Evolutionary conservation across 169 alveolate species (phyloP).

Genomic region (Plasmodium billcollinsi): DNA sequence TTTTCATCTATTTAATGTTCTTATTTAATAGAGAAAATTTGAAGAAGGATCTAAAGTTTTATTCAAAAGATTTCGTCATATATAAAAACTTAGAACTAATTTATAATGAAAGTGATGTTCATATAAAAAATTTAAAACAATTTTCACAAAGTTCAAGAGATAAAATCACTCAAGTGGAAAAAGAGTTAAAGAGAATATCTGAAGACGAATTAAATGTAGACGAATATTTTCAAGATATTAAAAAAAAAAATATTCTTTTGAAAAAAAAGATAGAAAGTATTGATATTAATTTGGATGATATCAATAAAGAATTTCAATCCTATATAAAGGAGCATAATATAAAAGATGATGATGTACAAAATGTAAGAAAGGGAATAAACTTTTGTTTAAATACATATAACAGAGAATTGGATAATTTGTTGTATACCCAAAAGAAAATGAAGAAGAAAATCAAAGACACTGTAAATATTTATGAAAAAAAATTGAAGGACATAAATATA

Average conservation of each 20-base stretch:
- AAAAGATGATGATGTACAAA: conserved; percentile 40
- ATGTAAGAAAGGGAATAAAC: conserved; percentile 42
- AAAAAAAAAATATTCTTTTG: conserved; percentile 40
- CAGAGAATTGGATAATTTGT: conserved; percentile 50
- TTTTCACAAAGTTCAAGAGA: conserved; percentile 58
- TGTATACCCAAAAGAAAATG: conserved; percentile 30
- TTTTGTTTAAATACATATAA: conserved; percentile 39
- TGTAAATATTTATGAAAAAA: conserved; percentile 63
- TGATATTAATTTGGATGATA: conserved; percentile 36
- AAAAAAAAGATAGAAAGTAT: conserved; percentile 40
- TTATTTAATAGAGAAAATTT: conserved; percentile 30
- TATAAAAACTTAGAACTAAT: conserved; percentile 60
- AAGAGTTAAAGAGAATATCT: conserved; percentile 23
- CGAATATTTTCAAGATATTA: conserved; percentile 43
- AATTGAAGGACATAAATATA: conserved; percentile 54
- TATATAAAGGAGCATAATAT: conserved; percentile 25
- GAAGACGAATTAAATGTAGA: conserved; percentile 27
- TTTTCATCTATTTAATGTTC: background rate
- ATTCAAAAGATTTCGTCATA: conserved; percentile 66
- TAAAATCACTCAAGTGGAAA: conserved; percentile 48
- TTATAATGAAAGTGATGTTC: conserved; percentile 49
- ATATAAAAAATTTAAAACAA: conserved; percentile 62
- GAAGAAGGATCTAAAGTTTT: conserved; percentile 43
- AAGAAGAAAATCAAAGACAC: conserved; percentile 72
- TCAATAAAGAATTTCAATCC: conserved; percentile 39